A percentile compares a stretch with the other conserved stretches of the same genome.
Evolutionary conservation across 495 filamentous ascomycete species (phyloP).

Genomic region (Filosporella fistucella): DNA sequence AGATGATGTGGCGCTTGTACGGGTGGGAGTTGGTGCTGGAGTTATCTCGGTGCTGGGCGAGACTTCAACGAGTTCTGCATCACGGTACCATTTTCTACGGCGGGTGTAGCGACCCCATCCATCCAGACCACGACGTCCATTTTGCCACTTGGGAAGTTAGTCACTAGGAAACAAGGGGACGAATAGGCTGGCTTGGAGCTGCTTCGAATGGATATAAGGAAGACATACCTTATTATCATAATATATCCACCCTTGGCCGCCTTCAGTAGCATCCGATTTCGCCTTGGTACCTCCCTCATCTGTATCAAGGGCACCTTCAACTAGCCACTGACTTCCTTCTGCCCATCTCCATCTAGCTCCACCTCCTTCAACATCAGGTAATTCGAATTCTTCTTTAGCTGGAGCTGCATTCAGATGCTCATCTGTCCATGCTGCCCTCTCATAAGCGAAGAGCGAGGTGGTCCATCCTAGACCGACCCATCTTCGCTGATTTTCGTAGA

Average conservation of each 20-base stretch:
- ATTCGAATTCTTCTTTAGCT: constrained; percentile 72
- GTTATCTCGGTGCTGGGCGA: constrained; percentile 37
- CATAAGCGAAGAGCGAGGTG: constrained; percentile 79
- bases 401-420: constrained; percentile 84
- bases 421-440: constrained; percentile 89
- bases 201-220: neutral
- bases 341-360: constrained; percentile 89
- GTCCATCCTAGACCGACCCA: constrained; percentile 98
- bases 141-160: constrained; percentile 67
- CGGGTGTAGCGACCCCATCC: constrained; percentile 95
- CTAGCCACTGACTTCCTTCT: constrained; percentile 74
- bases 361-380: constrained; percentile 81
- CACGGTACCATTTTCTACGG: constrained; percentile 91
- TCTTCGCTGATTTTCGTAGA: constrained; percentile 94
- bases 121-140: constrained; percentile 81
- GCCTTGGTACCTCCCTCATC: constrained; percentile 33
- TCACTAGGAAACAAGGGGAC: too few relatives aligned
- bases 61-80: constrained; percentile 88
- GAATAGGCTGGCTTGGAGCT: too few relatives aligned
- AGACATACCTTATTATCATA: constrained; percentile 88
- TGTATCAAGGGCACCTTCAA: constrained; percentile 68
- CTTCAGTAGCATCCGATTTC: constrained; percentile 43
- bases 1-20: neutral
- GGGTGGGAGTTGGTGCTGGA: constrained; percentile 30
- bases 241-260: constrained; percentile 86